Evolutionary conservation across 2,329 filamentous ascomycete species (phyloP).

Genomic region (Lecanicillium sp.): DNA sequence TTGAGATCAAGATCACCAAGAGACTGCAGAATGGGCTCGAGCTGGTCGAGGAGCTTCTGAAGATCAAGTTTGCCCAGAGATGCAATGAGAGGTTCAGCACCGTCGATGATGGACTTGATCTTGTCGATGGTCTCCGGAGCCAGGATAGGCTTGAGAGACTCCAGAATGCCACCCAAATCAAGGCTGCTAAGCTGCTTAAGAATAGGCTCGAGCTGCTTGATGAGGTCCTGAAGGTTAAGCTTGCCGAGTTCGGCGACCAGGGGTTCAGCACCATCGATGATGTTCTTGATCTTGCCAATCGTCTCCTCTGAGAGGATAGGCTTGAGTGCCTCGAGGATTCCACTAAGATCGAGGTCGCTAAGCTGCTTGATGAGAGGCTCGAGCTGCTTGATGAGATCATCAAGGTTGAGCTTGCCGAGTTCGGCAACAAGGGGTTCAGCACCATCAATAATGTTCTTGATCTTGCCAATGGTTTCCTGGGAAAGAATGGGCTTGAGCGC

Average conservation of each 20-base stretch:
- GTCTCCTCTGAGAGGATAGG: constrained; percentile 24
- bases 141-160: constrained; percentile 23
- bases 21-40: constrained; percentile 22
- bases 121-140: constrained; percentile 21
- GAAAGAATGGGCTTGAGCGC: constrained; percentile 23
- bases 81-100: constrained; percentile 22
- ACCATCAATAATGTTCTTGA: constrained; percentile 17
- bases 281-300: constrained; percentile 25
- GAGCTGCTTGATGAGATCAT: constrained; percentile 16
- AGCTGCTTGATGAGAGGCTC: constrained; percentile 23
- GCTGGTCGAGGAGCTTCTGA: constrained; percentile 24
- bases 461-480: constrained; percentile 21
- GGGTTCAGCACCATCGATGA: constrained; percentile 30
- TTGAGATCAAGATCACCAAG: constrained; percentile 22
- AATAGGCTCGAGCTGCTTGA: constrained; percentile 30
- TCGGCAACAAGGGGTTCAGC: constrained; percentile 22
- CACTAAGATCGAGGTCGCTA: constrained; percentile 25
- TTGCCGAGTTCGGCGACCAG: constrained; percentile 24
- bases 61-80: constrained; percentile 29
- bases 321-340: constrained; percentile 24
- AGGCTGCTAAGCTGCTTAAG: constrained; percentile 23
- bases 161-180: constrained; percentile 27
- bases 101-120: constrained; percentile 18
- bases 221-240: constrained; percentile 28
- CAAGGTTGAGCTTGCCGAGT: constrained; percentile 20